A percentile compares a stretch with the other conserved stretches of the same genome.
Evolutionary conservation across 768 basidiomycete genomes (phyloP).

Genomic region (Boletus patriciae): DNA sequence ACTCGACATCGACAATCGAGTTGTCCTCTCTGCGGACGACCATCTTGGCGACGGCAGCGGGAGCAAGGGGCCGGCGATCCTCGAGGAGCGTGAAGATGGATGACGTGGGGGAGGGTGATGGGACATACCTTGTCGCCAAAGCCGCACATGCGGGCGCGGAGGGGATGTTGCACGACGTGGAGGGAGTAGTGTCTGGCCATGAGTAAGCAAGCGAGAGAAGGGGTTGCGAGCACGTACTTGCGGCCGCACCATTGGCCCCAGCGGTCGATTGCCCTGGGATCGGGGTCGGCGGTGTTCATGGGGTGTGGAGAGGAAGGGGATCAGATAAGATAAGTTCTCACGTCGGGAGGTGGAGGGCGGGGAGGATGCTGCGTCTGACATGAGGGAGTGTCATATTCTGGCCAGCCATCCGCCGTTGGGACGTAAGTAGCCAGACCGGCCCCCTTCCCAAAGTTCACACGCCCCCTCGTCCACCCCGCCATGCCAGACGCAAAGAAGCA

Average conservation of each 20-base stretch:
- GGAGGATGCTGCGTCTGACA: neutral
- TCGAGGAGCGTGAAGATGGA: conserved; percentile 32
- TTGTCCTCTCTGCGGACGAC: conserved; percentile 68
- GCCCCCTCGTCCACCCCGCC: conserved; percentile 10
- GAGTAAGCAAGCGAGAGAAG: conserved; percentile 5
- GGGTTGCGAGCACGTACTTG: conserved; percentile 22
- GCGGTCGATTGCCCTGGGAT: conserved; percentile 50
- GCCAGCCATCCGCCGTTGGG: too few species aligned
- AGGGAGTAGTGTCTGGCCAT: conserved; percentile 70
- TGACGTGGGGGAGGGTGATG: conserved; percentile 7
- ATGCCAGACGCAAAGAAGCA: conserved; percentile 52
- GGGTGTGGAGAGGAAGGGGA: conserved; percentile 7
- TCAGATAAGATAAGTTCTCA: conserved; percentile 38
- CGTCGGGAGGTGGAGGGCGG: conserved; percentile 6
- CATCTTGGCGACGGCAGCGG: conserved; percentile 87
- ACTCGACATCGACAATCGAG: conserved; percentile 74
- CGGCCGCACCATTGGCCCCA: conserved; percentile 73
- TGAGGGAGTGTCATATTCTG: neutral
- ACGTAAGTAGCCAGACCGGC: too few species aligned
- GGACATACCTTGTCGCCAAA: conserved; percentile 87
- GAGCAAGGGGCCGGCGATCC: conserved; percentile 92
- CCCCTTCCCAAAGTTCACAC: conserved; percentile 4
- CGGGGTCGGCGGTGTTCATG: conserved; percentile 46
- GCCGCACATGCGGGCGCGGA: conserved; percentile 92
- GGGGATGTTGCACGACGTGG: conserved; percentile 83